Percentiles rank a stretch among this genome's conserved stretches.
phyloP scores from a whole-genome alignment of 805 yeast species.

The Candida arabinofermentans region DNA sequence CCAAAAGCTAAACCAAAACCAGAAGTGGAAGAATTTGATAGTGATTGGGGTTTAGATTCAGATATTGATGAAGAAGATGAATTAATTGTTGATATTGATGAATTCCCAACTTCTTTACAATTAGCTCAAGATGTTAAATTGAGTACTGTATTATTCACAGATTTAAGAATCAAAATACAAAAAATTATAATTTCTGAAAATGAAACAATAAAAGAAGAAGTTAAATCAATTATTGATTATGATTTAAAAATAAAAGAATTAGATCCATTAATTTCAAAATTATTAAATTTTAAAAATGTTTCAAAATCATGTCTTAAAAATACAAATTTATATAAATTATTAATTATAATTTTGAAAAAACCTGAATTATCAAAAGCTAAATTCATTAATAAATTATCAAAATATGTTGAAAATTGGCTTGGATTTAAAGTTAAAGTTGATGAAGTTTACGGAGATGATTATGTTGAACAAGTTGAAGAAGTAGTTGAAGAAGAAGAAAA shows the following conservation, averaged over 20 bases:
- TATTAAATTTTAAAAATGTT: constrained; percentile 19
- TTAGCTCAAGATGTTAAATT: constrained; percentile 20
- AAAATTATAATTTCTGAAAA: constrained; percentile 16
- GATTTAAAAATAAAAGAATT: constrained; percentile 17
- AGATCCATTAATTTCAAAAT: constrained; percentile 20
- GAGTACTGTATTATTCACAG: constrained; percentile 18
- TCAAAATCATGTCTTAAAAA: constrained; percentile 30
- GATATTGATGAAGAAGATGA: constrained; percentile 15
- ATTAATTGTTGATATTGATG: constrained; percentile 13
- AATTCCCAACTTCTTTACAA: constrained; percentile 17
- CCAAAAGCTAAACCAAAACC: constrained; percentile 1
- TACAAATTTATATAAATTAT: constrained; percentile 29
- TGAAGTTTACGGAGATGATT: constrained; percentile 25
- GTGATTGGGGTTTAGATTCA: constrained; percentile 29
- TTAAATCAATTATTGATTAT: constrained; percentile 16
- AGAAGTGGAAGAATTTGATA: constrained; percentile 15
- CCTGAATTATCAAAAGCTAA: constrained; percentile 29
- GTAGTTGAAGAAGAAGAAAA: not conserved
- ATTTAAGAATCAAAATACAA: constrained; percentile 25
- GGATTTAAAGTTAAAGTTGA: constrained; percentile 27
- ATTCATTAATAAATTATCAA: constrained; percentile 15
- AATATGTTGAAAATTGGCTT: constrained; percentile 24
- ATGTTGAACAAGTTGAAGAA: constrained; percentile 22
- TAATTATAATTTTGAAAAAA: constrained; percentile 32
- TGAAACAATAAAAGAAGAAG: not conserved